phyloP scores from a whole-genome alignment of 176 grass and related monocot genomes.

The Carex littledalei region DNA sequence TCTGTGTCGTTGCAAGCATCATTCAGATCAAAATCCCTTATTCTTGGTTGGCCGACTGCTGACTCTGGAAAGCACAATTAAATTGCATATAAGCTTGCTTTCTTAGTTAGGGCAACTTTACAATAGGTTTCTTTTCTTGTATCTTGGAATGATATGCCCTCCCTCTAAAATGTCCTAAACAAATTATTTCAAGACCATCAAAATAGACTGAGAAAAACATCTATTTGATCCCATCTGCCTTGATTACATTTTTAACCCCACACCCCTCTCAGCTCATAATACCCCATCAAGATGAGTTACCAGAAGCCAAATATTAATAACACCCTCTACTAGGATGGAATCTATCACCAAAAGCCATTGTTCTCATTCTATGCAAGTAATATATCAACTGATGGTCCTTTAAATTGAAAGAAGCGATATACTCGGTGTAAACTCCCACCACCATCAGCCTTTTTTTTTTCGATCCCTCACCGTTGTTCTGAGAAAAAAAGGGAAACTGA shows the following conservation, averaged over 20 bases:
- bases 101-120: background rate
- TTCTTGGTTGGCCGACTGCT: conserved; percentile 28
- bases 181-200: background rate
- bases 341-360: no score
- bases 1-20: conserved; percentile 58
- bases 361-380: background rate
- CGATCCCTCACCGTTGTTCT: background rate
- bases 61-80: conserved; percentile 37
- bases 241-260: background rate
- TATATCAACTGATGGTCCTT: background rate
- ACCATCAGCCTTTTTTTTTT: background rate
- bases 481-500: background rate
- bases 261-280: background rate
- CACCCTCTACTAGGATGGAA: no score
- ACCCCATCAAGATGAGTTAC: background rate
- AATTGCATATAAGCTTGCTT: background rate
- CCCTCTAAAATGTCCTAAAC: background rate
- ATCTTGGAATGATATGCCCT: background rate
- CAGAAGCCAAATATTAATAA: background rate
- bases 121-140: background rate
- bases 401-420: background rate
- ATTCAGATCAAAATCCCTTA: conserved; percentile 98
- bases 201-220: background rate
- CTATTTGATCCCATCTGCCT: background rate
- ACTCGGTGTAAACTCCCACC: background rate